Evolutionary conservation across 306 rosid species (phyloP), one percentile per base, ranked within the genome.

Genomic region (Macrotyloma uniflorum): DNA sequence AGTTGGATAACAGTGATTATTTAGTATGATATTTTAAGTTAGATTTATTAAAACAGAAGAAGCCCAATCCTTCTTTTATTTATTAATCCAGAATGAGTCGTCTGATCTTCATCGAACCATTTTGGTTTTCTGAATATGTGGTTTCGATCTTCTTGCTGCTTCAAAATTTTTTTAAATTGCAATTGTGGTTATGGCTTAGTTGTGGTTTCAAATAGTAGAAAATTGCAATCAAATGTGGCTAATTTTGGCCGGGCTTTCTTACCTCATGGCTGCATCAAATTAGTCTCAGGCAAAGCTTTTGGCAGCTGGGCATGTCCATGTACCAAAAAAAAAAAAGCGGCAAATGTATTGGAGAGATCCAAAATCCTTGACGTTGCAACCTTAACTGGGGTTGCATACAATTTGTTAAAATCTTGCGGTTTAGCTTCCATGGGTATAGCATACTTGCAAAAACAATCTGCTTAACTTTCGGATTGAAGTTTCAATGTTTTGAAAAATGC

Each of bases 401-500:
- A 24, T 58, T 26, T 23, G 11, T 26, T 26, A 58, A 58, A 58
- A 55, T 35, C 12, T 28, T 59, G 66, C 13, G 0, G 43, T 38
- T 32, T 57, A 54, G 42, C 36, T 71, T 74, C 55, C 79, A 22
- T 30, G 13, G 68, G 30, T 14, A 67, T 51, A 11, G 69, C 26
- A 4, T 33, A 76, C 47, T 45, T 55, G 59, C 63, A 74, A 49
- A 80, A 55, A 26, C n/a, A 12, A 15, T 12, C 5, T 36, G 47
- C 68, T 74, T 69, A 4, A 28, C 55, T 58, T 24, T 11, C 1
- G 22, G 45, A 32, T 22, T 57, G n/a, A 59, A 66, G 42, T 75
- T 82, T 76, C 51, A 45, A 51, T 15, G 18, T 50, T 61, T 53
- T 66, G 53, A 59, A 47, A 38, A 73, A 58, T 70, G 47, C 13